A percentile compares a stretch with the other conserved stretches of the same genome.
Conservation (phyloP, 768 basidiomycete genomes). For the Mrakia frigida region DNA sequence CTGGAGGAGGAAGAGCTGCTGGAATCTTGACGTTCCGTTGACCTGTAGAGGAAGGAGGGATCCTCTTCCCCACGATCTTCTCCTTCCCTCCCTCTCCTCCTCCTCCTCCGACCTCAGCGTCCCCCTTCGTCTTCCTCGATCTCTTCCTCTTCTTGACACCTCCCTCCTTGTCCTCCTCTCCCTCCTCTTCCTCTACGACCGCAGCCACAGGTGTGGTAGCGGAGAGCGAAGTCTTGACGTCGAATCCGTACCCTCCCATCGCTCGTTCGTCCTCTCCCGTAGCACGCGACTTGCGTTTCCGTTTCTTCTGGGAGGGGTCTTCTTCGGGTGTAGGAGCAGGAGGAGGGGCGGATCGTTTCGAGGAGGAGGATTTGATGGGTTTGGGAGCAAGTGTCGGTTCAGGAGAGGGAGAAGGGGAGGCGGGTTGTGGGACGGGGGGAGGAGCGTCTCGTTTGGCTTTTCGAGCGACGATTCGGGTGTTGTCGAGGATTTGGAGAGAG, state of each 20-base stretch:
- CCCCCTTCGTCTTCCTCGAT: not conserved
- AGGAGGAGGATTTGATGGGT: not conserved
- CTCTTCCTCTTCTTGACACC: not conserved
- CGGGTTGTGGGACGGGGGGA: not conserved
- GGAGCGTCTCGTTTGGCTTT: constrained; percentile 23
- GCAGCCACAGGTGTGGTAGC: not conserved
- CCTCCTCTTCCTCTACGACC: not conserved
- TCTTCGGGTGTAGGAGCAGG: not conserved
- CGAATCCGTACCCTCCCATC: not conserved
- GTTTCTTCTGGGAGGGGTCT: not conserved
- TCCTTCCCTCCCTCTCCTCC: not conserved
- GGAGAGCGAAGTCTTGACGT: not conserved
- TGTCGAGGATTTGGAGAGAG: constrained; percentile 32
- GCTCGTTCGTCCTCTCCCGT: not conserved
- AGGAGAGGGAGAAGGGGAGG: constrained; percentile 5
- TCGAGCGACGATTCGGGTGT: constrained; percentile 25
- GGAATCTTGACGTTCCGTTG: not conserved
- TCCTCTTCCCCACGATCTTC: not conserved
- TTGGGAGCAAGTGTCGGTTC: not conserved
- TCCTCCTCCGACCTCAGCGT: not conserved
- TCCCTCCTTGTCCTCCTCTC: not conserved
- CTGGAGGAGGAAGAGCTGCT: not conserved
- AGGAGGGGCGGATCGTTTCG: not conserved
- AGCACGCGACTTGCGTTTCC: constrained; percentile 16
- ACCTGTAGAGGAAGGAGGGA: not conserved